These are phyloP conservation scores for Myrica gale DNA, from an alignment of 306 rosid genomes.

Conservation along the genomic window DNA sequence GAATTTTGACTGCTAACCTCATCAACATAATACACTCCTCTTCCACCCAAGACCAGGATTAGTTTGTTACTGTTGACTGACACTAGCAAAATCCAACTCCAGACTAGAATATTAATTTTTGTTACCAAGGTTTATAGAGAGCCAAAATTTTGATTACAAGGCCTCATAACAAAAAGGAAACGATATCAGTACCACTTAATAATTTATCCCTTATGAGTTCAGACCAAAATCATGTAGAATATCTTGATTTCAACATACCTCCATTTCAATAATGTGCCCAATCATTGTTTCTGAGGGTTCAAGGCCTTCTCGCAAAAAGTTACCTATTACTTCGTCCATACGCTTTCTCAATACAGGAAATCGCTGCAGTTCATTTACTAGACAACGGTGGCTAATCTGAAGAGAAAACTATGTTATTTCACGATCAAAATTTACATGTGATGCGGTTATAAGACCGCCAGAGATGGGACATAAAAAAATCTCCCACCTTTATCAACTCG, in stretches of 20 bases:
- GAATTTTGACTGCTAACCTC: background rate
- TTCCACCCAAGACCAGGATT: background rate
- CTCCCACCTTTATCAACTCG: conserved; percentile 74
- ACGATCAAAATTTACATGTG: conserved; percentile 17
- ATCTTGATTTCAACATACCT: conserved; percentile 48
- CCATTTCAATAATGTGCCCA: conserved; percentile 91
- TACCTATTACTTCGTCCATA: conserved; percentile 93
- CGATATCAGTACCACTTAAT: background rate
- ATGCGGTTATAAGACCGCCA: conserved; percentile 9
- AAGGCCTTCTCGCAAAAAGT: conserved; percentile 89
- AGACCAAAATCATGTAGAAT: background rate
- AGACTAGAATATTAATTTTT: background rate
- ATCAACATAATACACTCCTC: background rate
- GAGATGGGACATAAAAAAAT: conserved; percentile 13
- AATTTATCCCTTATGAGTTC: conserved; percentile 11
- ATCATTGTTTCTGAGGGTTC: conserved; percentile 92
- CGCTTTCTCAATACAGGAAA: conserved; percentile 89
- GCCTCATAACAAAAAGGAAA: conserved; percentile 10
- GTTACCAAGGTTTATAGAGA: background rate
- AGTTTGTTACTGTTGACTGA: background rate
- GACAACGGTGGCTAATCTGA: conserved; percentile 91
- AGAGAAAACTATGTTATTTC: conserved; percentile 22
- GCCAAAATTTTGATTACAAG: conserved; percentile 11
- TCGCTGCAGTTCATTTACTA: conserved; percentile 84
- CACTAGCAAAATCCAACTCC: conserved; percentile 6